phyloP scores from a whole-genome alignment of 2,329 filamentous ascomycete genomes.

The Cercospora zeina region DNA sequence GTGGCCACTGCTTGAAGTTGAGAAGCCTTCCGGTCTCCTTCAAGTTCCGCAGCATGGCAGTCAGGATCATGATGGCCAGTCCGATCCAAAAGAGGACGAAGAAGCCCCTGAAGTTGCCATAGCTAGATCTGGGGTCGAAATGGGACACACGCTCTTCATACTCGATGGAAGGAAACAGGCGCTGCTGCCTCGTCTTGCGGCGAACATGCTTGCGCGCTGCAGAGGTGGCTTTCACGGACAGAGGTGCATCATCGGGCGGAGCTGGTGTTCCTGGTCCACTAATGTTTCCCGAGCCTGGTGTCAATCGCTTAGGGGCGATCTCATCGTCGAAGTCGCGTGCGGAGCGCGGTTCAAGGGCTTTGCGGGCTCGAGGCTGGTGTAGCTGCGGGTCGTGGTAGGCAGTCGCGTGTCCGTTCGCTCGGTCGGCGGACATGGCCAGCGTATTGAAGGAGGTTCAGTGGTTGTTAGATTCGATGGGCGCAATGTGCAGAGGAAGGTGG shows the following conservation, averaged over 20 bases:
- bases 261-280: constrained; percentile 66
- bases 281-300: constrained; percentile 21
- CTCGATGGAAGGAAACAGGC: constrained; percentile 88
- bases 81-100: constrained; percentile 98
- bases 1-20: constrained; percentile 79
- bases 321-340: constrained; percentile 28
- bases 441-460: background rate
- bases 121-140: constrained; percentile 89
- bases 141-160: constrained; percentile 90
- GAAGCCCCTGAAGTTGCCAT: constrained; percentile 94
- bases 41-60: constrained; percentile 86
- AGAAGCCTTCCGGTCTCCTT: constrained; percentile 90
- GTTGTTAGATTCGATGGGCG: background rate
- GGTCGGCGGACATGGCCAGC: constrained; percentile 19
- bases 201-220: constrained; percentile 80
- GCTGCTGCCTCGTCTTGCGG: constrained; percentile 61
- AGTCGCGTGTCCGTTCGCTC: constrained; percentile 21
- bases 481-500: background rate
- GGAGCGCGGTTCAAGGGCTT: constrained; percentile 30
- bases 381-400: constrained; percentile 17
- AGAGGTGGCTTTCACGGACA: constrained; percentile 82
- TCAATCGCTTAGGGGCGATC: constrained; percentile 15
- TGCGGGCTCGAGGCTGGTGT: constrained; percentile 33
- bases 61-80: constrained; percentile 93
- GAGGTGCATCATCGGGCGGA: constrained; percentile 84